Percentiles rank a stretch among this genome's conserved stretches.
Conservation (phyloP, 2,329 filamentous ascomycete genomes). For the Alternaria metachromatica region DNA sequence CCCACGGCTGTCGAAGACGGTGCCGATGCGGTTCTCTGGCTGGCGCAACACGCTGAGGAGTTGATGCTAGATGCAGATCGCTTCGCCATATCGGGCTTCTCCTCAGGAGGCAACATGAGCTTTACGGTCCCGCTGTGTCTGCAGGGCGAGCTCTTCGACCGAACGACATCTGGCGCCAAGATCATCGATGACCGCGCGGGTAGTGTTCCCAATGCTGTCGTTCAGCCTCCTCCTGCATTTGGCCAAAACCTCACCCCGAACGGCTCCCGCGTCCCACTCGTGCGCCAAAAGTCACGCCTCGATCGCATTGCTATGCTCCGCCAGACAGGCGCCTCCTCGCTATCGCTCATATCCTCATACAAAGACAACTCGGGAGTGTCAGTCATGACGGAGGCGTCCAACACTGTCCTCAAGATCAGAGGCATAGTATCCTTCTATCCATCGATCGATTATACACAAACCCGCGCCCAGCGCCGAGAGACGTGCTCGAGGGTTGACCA, state of each 20-base stretch:
- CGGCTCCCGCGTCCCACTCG: slow-evolving; percentile 44
- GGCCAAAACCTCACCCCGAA: slow-evolving; percentile 28
- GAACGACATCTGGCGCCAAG: slow-evolving; percentile 33
- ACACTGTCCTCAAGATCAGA: slow-evolving; percentile 56
- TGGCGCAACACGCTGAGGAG: slow-evolving; percentile 62
- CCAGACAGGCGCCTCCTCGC: slow-evolving; percentile 41
- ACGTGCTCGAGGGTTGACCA: slow-evolving; percentile 61
- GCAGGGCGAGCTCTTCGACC: slow-evolving; percentile 54
- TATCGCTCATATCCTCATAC: slow-evolving; percentile 47
- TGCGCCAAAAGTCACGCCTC: slow-evolving; percentile 39
- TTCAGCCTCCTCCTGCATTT: slow-evolving; percentile 21
- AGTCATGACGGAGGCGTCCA: slow-evolving; percentile 42
- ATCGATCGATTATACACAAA: slow-evolving; percentile 66
- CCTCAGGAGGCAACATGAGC: slow-evolving; percentile 67
- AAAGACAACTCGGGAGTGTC: slow-evolving; percentile 44
- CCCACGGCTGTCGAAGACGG: slow-evolving; percentile 70
- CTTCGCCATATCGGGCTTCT: slow-evolving; percentile 67
- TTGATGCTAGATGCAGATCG: slow-evolving; percentile 64
- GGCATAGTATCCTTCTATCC: slow-evolving; percentile 69
- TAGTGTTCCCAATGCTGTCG: slow-evolving; percentile 31
- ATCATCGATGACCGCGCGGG: slow-evolving; percentile 39
- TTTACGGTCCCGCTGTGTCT: slow-evolving; percentile 67
- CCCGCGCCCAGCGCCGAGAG: slow-evolving; percentile 64
- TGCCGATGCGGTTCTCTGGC: slow-evolving; percentile 66
- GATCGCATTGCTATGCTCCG: slow-evolving; percentile 45